A percentile compares a stretch with the other conserved stretches of the same genome.
Evolutionary conservation across 495 filamentous ascomycete species (phyloP).

Genomic region (Cairneyella variabilis): DNA sequence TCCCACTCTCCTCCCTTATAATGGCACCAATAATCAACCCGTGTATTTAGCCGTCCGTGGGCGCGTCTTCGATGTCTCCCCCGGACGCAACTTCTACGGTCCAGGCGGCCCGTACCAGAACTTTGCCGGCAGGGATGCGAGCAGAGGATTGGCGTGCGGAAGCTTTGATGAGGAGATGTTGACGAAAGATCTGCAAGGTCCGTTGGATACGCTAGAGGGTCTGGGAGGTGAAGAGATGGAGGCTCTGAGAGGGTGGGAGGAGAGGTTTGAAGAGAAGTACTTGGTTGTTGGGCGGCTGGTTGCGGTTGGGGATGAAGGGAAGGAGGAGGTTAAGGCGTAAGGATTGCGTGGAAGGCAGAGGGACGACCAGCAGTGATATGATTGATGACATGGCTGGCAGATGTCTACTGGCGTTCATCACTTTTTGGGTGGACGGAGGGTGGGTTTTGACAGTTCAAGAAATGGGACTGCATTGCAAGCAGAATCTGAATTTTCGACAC

Average conservation of each 20-base stretch:
- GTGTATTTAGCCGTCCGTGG: slow-evolving; percentile 93
- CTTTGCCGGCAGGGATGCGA: slow-evolving; percentile 88
- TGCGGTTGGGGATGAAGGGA: slow-evolving; percentile 48
- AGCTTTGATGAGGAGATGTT: slow-evolving; percentile 97
- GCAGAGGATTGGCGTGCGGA: slow-evolving; percentile 79
- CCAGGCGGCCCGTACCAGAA: slow-evolving; percentile 84
- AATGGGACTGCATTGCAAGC: too few relatives aligned
- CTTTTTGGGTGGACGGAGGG: slow-evolving; percentile 7
- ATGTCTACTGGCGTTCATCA: slow-evolving; percentile 9
- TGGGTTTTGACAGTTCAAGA: too few relatives aligned
- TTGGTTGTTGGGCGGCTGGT: slow-evolving; percentile 90
- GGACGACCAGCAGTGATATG: background rate
- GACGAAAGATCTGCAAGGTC: slow-evolving; percentile 84
- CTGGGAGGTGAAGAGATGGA: slow-evolving; percentile 75
- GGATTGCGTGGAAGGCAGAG: background rate
- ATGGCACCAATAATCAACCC: slow-evolving; percentile 67
- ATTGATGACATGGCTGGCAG: slow-evolving; percentile 4
- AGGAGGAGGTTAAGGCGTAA: slow-evolving; percentile 43
- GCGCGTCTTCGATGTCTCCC: slow-evolving; percentile 86
- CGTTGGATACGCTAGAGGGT: slow-evolving; percentile 76
- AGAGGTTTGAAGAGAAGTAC: slow-evolving; percentile 91
- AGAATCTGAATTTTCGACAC: too few relatives aligned
- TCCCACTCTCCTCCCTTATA: slow-evolving; percentile 78
- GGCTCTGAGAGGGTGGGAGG: slow-evolving; percentile 85
- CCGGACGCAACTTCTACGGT: slow-evolving; percentile 74